phyloP scores from a whole-genome alignment of 2,329 filamentous ascomycete species.

The Akanthomyces lecanii region DNA sequence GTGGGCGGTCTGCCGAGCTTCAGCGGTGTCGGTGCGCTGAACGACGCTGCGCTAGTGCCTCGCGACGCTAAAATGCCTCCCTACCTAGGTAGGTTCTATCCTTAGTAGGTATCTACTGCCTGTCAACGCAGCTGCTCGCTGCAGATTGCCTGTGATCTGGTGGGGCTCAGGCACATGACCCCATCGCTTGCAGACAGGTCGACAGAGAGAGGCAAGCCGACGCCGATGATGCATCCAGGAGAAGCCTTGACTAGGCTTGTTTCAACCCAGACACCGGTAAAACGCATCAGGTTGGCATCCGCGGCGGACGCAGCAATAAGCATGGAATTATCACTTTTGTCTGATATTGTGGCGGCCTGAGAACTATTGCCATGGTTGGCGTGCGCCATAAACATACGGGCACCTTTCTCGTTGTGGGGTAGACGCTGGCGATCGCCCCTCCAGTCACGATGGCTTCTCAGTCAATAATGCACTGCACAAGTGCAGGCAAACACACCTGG shows the following conservation, averaged over 20 bases:
- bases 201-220: neutral
- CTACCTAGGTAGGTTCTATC: too few species aligned
- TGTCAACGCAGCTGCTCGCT: neutral
- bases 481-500: too few species aligned
- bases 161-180: neutral
- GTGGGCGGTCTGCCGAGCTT: neutral
- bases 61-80: neutral
- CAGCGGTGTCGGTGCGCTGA: neutral
- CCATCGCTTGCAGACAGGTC: neutral
- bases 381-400: neutral
- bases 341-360: neutral
- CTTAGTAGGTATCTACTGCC: too few species aligned
- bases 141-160: neutral
- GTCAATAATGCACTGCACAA: too few species aligned
- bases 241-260: neutral
- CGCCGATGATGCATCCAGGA: neutral
- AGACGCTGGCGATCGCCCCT: neutral
- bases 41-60: neutral
- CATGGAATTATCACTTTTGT: neutral
- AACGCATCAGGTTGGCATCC: neutral
- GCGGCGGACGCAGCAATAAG: neutral
- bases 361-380: neutral
- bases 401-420: neutral
- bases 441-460: neutral
- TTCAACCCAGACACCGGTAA: neutral